A percentile compares a stretch with the other conserved stretches of the same genome.
Conservation (phyloP, 305 asterid genomes). For the Coffea humblotiana region DNA sequence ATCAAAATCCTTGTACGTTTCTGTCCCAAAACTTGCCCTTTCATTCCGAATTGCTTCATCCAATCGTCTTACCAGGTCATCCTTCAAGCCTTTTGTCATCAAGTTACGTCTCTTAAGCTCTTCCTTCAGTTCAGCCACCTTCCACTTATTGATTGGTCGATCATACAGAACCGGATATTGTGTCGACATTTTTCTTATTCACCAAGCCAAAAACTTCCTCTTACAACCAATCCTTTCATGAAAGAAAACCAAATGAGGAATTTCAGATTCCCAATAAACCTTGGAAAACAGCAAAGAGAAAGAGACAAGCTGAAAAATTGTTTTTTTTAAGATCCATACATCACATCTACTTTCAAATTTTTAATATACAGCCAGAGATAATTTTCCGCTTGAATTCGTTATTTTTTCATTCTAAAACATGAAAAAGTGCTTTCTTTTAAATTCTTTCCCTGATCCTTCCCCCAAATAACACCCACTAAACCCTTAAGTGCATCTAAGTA, state of each 20-base stretch:
- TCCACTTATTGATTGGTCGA: conserved; percentile 80
- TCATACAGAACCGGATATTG: conserved; percentile 54
- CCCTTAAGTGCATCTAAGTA: not conserved
- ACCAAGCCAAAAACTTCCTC: conserved; percentile 11
- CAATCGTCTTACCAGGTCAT: conserved; percentile 69
- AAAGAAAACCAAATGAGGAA: not conserved
- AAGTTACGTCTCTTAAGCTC: conserved; percentile 77
- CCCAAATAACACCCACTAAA: not conserved
- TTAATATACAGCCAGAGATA: not conserved
- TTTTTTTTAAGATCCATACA: not conserved
- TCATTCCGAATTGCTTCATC: conserved; percentile 71
- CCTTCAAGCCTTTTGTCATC: conserved; percentile 69
- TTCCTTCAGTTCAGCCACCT: conserved; percentile 78
- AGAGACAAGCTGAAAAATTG: not conserved
- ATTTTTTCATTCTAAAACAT: not conserved
- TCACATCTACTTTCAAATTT: not conserved
- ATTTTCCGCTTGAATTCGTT: not conserved
- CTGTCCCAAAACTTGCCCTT: conserved; percentile 25
- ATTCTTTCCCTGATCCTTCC: not conserved
- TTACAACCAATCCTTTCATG: conserved; percentile 1
- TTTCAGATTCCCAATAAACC: not conserved
- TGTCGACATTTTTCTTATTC: conserved; percentile 53
- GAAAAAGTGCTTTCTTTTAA: not conserved
- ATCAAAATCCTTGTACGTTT: conserved; percentile 7
- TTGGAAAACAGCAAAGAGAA: not conserved